phyloP scores from a whole-genome alignment of 1,284 basidiomycete species.

The Marasmius oreades region DNA sequence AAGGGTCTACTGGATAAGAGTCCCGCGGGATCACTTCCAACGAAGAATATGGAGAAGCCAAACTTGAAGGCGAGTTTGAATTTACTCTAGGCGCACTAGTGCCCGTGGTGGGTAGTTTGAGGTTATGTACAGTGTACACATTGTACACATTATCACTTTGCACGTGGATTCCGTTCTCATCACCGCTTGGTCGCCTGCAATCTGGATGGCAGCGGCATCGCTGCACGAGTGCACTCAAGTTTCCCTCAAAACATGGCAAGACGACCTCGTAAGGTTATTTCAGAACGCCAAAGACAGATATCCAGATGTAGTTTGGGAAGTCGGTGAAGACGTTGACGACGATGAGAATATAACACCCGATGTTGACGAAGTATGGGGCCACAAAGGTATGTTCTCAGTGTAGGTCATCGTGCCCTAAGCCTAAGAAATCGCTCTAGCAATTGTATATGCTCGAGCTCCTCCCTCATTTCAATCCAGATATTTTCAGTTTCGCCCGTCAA shows the following conservation, averaged over 20 bases:
- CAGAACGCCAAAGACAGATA: slow-evolving; percentile 79
- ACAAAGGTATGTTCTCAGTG: slow-evolving; percentile 66
- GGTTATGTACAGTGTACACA: no score
- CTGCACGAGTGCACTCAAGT: slow-evolving; percentile 57
- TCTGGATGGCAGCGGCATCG: slow-evolving; percentile 29
- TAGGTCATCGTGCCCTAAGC: neutral
- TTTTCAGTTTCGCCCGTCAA: slow-evolving; percentile 68
- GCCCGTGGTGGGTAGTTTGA: no score
- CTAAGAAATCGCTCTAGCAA: slow-evolving; percentile 46
- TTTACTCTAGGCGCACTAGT: no score
- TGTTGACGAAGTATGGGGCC: slow-evolving; percentile 75
- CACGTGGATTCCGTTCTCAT: neutral
- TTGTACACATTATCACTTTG: neutral
- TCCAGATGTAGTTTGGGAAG: slow-evolving; percentile 91
- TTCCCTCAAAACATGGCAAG: slow-evolving; percentile 58
- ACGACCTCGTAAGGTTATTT: slow-evolving; percentile 74
- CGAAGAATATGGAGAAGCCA: no score
- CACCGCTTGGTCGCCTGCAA: neutral
- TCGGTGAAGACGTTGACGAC: slow-evolving; percentile 49
- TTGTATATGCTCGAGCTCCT: slow-evolving; percentile 92
- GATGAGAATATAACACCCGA: slow-evolving; percentile 27
- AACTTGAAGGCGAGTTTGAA: no score
- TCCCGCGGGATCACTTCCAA: no score
- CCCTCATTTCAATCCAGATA: slow-evolving; percentile 83
- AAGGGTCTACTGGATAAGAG: no score